phyloP scores from a whole-genome alignment of 139 green algal species.

The Limnomonas spitsbergensis region DNA sequence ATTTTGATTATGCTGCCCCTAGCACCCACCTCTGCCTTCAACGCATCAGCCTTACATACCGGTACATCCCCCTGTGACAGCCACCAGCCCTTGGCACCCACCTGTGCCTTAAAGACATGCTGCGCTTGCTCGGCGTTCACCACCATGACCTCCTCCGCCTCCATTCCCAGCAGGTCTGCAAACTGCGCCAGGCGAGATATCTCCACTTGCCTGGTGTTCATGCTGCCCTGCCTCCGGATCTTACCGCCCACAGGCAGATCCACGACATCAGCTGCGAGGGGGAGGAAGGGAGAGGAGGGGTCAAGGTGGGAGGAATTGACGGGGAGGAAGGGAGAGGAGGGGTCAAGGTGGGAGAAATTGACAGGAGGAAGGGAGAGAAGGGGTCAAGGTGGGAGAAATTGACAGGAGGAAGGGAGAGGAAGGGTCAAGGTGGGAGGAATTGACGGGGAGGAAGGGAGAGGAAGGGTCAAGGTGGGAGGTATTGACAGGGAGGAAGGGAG shows the following conservation, averaged over 20 bases:
- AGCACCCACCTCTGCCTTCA: not conserved
- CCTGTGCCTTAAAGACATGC: constrained; percentile 82
- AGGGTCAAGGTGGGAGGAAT: too few relatives aligned
- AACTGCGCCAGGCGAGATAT: constrained; percentile 44
- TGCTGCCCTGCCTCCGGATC: constrained; percentile 28
- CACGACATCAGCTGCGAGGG: constrained; percentile 62
- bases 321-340: too few relatives aligned
- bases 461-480: too few relatives aligned
- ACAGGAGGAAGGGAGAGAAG: not conserved
- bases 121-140: constrained; percentile 86
- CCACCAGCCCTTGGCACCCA: not conserved
- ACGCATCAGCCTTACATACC: too few relatives aligned
- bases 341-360: too few relatives aligned
- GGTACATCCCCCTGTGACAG: not conserved
- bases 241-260: constrained; percentile 86
- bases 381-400: not conserved
- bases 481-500: too few relatives aligned
- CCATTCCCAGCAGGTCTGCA: constrained; percentile 54
- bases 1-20: not conserved
- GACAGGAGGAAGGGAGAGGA: too few relatives aligned
- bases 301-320: too few relatives aligned
- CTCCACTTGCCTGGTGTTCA: constrained; percentile 26
- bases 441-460: too few relatives aligned
- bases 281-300: too few relatives aligned
- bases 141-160: constrained; percentile 44